phyloP scores from a whole-genome alignment of 1,284 basidiomycete genomes.

The Golubevia pallescens region DNA sequence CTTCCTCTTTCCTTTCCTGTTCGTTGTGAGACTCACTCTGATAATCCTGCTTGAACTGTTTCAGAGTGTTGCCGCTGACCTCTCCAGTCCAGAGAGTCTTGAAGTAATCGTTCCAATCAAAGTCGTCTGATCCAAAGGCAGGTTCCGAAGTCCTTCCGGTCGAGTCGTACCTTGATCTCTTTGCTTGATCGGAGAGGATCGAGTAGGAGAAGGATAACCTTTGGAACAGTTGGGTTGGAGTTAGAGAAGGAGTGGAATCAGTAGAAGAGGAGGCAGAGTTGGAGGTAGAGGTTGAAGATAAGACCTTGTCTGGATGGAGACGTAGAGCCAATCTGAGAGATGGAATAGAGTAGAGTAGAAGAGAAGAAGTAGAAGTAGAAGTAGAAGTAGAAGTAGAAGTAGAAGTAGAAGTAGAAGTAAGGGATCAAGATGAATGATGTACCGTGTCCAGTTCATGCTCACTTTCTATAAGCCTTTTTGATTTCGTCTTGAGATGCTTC shows the following conservation, averaged over 20 bases:
- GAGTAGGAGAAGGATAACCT: slow-evolving; percentile 60
- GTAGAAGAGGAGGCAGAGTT: slow-evolving; percentile 9
- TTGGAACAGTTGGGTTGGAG: slow-evolving; percentile 41
- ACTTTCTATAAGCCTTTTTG: slow-evolving; percentile 55
- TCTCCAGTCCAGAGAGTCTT: slow-evolving; percentile 58
- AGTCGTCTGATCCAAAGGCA: slow-evolving; percentile 44
- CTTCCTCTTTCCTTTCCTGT: not conserved
- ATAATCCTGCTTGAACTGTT: slow-evolving; percentile 52
- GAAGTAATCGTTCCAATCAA: slow-evolving; percentile 65
- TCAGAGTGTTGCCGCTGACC: slow-evolving; percentile 44
- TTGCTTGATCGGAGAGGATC: slow-evolving; percentile 49
- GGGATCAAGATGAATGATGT: not conserved
- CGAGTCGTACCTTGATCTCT: slow-evolving; percentile 49
- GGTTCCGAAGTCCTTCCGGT: slow-evolving; percentile 55
- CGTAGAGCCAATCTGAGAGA: slow-evolving; percentile 46
- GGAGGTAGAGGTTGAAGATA: slow-evolving; percentile 10
- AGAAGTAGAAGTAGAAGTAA: not conserved
- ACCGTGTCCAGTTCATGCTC: slow-evolving; percentile 17
- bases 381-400: not conserved
- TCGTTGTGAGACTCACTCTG: slow-evolving; percentile 21
- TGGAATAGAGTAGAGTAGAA: not conserved
- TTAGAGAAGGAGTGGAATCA: not conserved
- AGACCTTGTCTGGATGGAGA: slow-evolving; percentile 61
- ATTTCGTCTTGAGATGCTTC: slow-evolving; percentile 41
- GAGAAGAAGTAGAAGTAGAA: not conserved